Evolutionary conservation across 108 stramenopile genomes (phyloP), one percentile per base, ranked within the genome.

Genomic region (Cyclotella choctawhatcheeana): DNA sequence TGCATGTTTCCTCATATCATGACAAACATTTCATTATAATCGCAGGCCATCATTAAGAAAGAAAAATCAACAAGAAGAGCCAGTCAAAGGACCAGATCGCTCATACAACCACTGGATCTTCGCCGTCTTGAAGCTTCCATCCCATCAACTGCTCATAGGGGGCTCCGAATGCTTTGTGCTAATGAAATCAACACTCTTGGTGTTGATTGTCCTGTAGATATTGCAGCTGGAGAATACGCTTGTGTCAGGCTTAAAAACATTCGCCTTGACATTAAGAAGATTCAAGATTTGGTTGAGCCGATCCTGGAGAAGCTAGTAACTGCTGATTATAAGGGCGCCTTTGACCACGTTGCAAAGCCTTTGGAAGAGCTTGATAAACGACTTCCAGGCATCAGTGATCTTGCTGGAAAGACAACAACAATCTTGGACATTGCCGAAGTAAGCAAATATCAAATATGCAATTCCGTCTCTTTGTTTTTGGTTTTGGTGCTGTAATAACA

Each of bases 391-490:
- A 58, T 76, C 24, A 45, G 58, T 27, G 75, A 63, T 52, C 18
- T 79, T 7, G 35, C 43, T 17, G 71, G 71, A 5, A 65, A 65
- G 43, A 59, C 22, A 27, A 59, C 67, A 7, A 68, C 64, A 16
- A 32, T 79, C 17, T 44, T 79, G 5, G 78, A 79, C 32, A 33
- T 67, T 29, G 78, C 71, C 13, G 78, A 79, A 40, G 12, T 40
- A n/a, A n/a, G n/a, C n/a, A n/a, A n/a, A n/a, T n/a, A n/a, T n/a
- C n/a, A n/a, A n/a, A n/a, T n/a, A n/a, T n/a, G n/a, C n/a, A n/a
- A n/a, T n/a, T n/a, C n/a, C n/a, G n/a, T 12, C 12, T 40, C 12
- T 6, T 40, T 40, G 37, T 6, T 40, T 40, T 12, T 8, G 37
- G 12, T 8, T 40, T 12, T 8, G 37, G 37, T 12, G 37, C 12